Percentiles rank a stretch among this genome's conserved stretches.
Evolutionary conservation across 495 filamentous ascomycete genomes (phyloP).

Genomic region (Chaetomidium leptoderma): DNA sequence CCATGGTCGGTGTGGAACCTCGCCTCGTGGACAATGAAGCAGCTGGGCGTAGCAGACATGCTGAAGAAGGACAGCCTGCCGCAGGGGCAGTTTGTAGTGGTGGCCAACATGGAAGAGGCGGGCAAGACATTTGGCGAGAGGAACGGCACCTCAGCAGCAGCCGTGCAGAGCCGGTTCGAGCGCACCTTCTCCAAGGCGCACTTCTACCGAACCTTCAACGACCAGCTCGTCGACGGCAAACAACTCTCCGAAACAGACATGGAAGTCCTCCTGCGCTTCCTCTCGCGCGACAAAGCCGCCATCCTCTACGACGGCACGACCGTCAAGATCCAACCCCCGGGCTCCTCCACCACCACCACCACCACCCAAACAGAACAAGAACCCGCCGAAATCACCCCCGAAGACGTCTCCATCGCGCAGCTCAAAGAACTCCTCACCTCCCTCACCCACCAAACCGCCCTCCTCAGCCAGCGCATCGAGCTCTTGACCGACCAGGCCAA

Average conservation of each 20-base stretch:
- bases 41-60: conserved; percentile 57
- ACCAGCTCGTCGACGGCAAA: conserved; percentile 47
- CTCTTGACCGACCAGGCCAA: conserved; percentile 60
- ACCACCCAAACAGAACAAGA: conserved; percentile 20
- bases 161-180: conserved; percentile 46
- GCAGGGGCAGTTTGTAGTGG: conserved; percentile 52
- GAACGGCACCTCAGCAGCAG: background rate
- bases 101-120: conserved; percentile 55
- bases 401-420: conserved; percentile 77
- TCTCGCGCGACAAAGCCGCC: conserved; percentile 62
- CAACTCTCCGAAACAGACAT: conserved; percentile 62
- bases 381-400: conserved; percentile 52
- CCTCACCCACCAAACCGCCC: conserved; percentile 53
- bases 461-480: conserved; percentile 51
- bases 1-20: conserved; percentile 52
- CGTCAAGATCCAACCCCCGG: conserved; percentile 61
- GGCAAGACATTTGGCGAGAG: conserved; percentile 40
- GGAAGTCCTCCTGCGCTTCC: conserved; percentile 63
- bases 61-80: conserved; percentile 44
- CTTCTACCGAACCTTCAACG: conserved; percentile 57
- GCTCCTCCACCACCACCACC: background rate
- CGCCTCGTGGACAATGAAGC: conserved; percentile 70
- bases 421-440: conserved; percentile 64
- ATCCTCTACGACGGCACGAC: conserved; percentile 65
- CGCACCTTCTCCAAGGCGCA: conserved; percentile 62